These are phyloP conservation scores for Aspergillus sp. DNA, from an alignment of 2,329 filamentous ascomycete genomes.

Conservation along the genomic window DNA sequence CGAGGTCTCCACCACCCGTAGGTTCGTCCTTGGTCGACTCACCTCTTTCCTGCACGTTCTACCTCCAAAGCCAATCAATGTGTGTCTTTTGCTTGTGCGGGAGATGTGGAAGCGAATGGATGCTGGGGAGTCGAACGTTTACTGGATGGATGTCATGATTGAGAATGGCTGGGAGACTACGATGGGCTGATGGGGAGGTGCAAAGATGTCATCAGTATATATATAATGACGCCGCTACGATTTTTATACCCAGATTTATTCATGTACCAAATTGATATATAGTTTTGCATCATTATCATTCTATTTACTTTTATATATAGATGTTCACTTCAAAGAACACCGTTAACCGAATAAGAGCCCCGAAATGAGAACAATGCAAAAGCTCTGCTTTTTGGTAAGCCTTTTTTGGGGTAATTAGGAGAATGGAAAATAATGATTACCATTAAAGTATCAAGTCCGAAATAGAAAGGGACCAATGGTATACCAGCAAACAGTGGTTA, in stretches of 20 bases:
- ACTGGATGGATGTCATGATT: slow-evolving; percentile 56
- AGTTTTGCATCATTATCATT: no score
- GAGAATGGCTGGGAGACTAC: slow-evolving; percentile 55
- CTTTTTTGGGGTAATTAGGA: slow-evolving; percentile 2
- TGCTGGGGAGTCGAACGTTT: slow-evolving; percentile 39
- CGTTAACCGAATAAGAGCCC: no score
- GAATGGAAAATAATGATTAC: slow-evolving; percentile 4
- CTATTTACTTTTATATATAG: no score
- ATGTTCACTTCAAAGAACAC: no score
- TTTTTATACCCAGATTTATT: no score
- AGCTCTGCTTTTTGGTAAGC: no score
- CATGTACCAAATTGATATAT: no score
- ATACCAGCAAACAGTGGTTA: no score
- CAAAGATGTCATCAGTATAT: not conserved
- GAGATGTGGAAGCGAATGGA: slow-evolving; percentile 52
- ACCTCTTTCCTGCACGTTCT: slow-evolving; percentile 42
- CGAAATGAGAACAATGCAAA: no score
- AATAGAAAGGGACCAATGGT: slow-evolving; percentile 1
- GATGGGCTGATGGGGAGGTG: slow-evolving; percentile 35
- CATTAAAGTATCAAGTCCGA: no score
- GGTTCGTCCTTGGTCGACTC: slow-evolving; percentile 47
- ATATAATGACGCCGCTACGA: not conserved
- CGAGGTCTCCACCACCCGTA: slow-evolving; percentile 44
- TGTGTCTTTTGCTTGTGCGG: slow-evolving; percentile 47
- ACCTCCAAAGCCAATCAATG: slow-evolving; percentile 48